These are phyloP conservation scores for Microsporum audouinii DNA, from an alignment of 2,329 filamentous ascomycete genomes.

Conservation along the genomic window DNA sequence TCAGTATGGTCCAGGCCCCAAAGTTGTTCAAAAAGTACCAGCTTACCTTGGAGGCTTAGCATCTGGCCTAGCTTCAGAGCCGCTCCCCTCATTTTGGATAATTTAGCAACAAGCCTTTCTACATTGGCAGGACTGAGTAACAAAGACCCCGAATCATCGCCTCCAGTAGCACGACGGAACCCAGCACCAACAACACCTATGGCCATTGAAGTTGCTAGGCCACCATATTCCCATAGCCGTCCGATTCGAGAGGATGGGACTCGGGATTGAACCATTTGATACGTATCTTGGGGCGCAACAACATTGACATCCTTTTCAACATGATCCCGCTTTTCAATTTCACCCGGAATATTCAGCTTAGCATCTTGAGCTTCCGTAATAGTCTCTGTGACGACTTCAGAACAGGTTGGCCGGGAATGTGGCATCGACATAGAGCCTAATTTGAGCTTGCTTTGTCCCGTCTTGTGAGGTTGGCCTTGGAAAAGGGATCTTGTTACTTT, in stretches of 20 bases:
- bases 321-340: not conserved
- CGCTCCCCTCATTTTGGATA: conserved; percentile 92
- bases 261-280: conserved; percentile 73
- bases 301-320: not conserved
- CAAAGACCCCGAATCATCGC: conserved; percentile 55
- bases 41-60: conserved; percentile 75
- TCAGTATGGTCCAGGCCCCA: conserved; percentile 1
- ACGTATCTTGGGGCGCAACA: conserved; percentile 24
- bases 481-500: conserved; percentile 47
- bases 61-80: conserved; percentile 96
- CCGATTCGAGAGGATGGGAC: conserved; percentile 82
- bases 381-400: not conserved
- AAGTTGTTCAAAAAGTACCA: not conserved
- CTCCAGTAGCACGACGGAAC: conserved; percentile 66
- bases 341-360: not conserved
- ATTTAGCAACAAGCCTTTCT: conserved; percentile 80
- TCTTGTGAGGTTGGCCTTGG: conserved; percentile 16
- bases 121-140: conserved; percentile 84
- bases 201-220: conserved; percentile 88
- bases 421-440: not conserved
- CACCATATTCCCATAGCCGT: conserved; percentile 87
- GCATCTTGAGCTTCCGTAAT: not conserved
- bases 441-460: not conserved
- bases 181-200: conserved; percentile 81
- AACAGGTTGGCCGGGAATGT: too few species aligned